A percentile compares a stretch with the other conserved stretches of the same genome.
Conservation (phyloP, 225 moss, liverwort and hornwort species). For the Straminergon stramineum region DNA sequence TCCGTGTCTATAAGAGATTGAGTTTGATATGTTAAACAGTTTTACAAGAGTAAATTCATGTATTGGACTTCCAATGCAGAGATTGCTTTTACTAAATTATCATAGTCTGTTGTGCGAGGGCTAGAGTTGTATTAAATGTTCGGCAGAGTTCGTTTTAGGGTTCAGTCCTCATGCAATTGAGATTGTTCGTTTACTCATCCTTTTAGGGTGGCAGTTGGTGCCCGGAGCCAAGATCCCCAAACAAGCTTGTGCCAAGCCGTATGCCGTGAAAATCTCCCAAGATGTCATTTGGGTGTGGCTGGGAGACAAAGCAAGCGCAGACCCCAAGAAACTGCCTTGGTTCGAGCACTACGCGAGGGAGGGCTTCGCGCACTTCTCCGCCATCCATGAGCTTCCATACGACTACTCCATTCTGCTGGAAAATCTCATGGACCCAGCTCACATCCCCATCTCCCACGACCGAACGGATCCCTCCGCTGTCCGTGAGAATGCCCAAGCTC, state of each 20-base stretch:
- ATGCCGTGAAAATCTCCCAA: conserved; percentile 53
- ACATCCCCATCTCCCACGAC: conserved; percentile 68
- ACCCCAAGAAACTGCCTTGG: conserved; percentile 47
- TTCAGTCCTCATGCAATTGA: not conserved
- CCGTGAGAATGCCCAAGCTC: conserved; percentile 54
- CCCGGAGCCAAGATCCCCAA: conserved; percentile 69
- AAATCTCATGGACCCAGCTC: conserved; percentile 72
- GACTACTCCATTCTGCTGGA: conserved; percentile 66
- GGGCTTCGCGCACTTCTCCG: conserved; percentile 11
- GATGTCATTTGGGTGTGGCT: conserved; percentile 71
- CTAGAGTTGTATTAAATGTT: not conserved
- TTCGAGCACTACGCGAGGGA: conserved; percentile 41
- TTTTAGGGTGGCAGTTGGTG: conserved; percentile 19
- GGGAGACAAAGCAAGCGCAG: conserved; percentile 36
- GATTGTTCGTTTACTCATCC: not conserved
- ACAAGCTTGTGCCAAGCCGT: conserved; percentile 54
- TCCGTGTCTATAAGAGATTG: not conserved
- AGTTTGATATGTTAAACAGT: not conserved
- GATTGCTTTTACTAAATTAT: not conserved
- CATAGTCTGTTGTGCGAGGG: not conserved
- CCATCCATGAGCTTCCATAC: conserved; percentile 68
- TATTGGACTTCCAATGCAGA: not conserved
- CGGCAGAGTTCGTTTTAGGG: not conserved
- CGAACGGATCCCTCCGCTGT: conserved; percentile 23
- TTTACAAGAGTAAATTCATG: not conserved